phyloP scores from a whole-genome alignment of 257 asterid genomes.

The Ilex asprella region DNA sequence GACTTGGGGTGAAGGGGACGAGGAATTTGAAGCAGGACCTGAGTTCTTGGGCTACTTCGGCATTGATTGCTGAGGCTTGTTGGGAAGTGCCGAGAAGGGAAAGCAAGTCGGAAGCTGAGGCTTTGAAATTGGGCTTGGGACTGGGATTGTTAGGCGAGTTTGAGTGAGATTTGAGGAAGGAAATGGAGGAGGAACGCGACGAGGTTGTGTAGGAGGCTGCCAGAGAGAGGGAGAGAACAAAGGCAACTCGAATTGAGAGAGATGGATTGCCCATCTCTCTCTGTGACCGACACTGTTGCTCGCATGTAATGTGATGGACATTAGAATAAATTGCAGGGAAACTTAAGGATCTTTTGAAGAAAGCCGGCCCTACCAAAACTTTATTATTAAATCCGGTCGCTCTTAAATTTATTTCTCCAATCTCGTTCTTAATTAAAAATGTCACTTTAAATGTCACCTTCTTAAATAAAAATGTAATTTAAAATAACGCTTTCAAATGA shows the following conservation, averaged over 20 bases:
- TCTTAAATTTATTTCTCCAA: too few species aligned
- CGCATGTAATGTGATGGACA: too few species aligned
- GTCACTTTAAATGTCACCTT: too few species aligned
- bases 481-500: too few species aligned
- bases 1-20: constrained; percentile 38
- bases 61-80: constrained; percentile 57
- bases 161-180: constrained; percentile 11
- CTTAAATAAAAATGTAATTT: too few species aligned
- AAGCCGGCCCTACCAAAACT: too few species aligned
- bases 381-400: too few species aligned
- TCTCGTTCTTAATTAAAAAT: too few species aligned
- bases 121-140: constrained; percentile 28
- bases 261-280: background rate
- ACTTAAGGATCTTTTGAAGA: too few species aligned
- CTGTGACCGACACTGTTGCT: background rate
- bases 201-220: background rate
- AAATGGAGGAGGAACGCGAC: background rate
- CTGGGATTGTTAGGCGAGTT: constrained; percentile 9
- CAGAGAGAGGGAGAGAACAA: background rate
- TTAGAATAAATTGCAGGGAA: too few species aligned
- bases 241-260: background rate
- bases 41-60: constrained; percentile 44
- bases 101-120: constrained; percentile 67
- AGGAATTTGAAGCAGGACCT: constrained; percentile 70
- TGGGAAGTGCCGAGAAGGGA: constrained; percentile 63